These are phyloP conservation scores for Alternaria panax DNA, from an alignment of 2,329 filamentous ascomycete species.

Conservation along the genomic window DNA sequence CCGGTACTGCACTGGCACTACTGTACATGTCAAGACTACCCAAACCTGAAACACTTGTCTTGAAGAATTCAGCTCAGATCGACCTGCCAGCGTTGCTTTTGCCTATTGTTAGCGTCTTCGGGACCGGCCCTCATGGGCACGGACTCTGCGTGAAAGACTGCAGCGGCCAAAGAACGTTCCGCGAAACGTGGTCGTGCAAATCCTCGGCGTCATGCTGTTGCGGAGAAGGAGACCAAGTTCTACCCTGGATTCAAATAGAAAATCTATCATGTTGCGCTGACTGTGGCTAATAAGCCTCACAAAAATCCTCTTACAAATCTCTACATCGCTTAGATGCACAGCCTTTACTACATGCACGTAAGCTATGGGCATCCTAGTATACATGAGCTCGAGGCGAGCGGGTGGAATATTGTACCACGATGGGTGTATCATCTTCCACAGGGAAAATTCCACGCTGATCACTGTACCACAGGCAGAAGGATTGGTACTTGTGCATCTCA, in stretches of 20 bases:
- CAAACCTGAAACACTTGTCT: not conserved
- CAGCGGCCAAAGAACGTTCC: not conserved
- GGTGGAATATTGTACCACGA: not conserved
- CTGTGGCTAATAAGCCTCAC: not conserved
- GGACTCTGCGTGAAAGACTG: not conserved
- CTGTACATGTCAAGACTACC: not conserved
- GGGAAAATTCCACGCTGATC: not conserved
- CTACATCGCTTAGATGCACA: constrained; percentile 1
- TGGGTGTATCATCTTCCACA: not conserved
- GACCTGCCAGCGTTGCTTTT: not conserved
- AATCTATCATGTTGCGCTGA: not conserved
- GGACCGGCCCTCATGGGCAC: not conserved
- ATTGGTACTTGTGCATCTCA: constrained; percentile 2
- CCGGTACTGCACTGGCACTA: not conserved
- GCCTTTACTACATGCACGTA: constrained; percentile 1
- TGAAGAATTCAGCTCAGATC: not conserved
- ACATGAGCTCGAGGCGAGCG: not conserved
- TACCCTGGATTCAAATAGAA: not conserved
- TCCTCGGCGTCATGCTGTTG: not conserved
- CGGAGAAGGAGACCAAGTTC: not conserved
- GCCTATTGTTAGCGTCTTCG: constrained; percentile 4
- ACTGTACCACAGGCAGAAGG: not conserved
- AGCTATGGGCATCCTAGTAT: constrained; percentile 3
- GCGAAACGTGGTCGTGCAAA: not conserved
- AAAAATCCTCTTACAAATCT: not conserved